A percentile compares a stretch with the other conserved stretches of the same genome.
phyloP scores from a whole-genome alignment of 352 stramenopile species.

The Halophytophthora batemanensis region DNA sequence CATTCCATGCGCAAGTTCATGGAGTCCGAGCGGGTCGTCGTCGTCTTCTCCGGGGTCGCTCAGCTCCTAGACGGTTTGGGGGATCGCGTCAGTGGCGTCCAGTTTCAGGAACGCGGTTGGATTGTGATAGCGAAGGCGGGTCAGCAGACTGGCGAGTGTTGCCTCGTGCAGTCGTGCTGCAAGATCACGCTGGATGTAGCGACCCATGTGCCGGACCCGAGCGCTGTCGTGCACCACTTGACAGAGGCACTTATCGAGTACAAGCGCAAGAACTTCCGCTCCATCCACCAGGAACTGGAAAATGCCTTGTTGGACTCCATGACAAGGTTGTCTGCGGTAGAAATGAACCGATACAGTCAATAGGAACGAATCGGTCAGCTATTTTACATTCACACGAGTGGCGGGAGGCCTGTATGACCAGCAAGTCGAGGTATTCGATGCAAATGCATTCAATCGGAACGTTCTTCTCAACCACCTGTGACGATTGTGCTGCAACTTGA shows the following conservation, averaged over 20 bases:
- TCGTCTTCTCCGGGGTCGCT: conserved; percentile 3
- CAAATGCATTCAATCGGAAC: too few relatives aligned
- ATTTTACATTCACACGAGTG: too few relatives aligned
- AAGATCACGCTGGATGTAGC: neutral
- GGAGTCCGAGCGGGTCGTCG: neutral
- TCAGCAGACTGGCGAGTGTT: neutral
- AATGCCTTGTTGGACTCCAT: neutral
- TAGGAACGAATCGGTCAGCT: too few relatives aligned
- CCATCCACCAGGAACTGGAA: neutral
- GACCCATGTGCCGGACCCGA: neutral
- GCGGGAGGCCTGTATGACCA: too few relatives aligned
- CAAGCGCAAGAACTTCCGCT: neutral
- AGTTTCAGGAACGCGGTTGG: neutral
- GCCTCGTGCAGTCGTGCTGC: neutral
- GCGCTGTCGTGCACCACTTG: neutral
- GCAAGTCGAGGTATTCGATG: too few relatives aligned
- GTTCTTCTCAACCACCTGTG: too few relatives aligned
- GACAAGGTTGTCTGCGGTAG: too few relatives aligned
- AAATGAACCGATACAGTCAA: too few relatives aligned
- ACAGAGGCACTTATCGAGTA: neutral
- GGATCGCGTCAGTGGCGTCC: neutral
- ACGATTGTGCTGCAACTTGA: too few relatives aligned
- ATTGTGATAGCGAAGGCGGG: neutral
- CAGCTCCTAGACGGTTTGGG: neutral
- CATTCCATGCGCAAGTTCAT: conserved; percentile 6